Evolutionary conservation across 352 stramenopile genomes (phyloP), one percentile per base, ranked within the genome.

Genomic region (Phytophthora nicotianae): DNA sequence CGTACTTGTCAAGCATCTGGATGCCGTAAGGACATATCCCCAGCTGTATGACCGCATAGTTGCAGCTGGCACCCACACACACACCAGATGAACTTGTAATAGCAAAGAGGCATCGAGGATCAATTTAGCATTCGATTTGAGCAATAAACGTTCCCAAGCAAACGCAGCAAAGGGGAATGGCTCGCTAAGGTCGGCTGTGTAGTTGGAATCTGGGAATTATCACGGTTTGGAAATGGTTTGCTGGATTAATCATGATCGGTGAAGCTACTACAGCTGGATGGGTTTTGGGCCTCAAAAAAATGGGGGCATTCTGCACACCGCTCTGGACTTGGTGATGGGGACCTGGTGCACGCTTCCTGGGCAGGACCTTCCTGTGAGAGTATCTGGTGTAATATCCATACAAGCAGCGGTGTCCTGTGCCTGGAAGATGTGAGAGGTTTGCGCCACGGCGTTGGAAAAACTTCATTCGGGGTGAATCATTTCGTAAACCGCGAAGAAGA

Each of bases 21-120:
- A 11, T 46, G 61, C 33, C n/a, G 65, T 69, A 69, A 60, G 54
- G 61, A 69, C 54, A 37, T 38, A 58, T 33, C 45, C 23, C 60
- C 60, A 59, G 53, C 54, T 69, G 46, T 20, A 64, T 19, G 20
- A 37, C 60, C 37, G 42, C 42, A 62, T 62, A 41, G 46, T 23
- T 29, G 13, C 19, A 26, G n/a, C 16, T 46, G n/a, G 40, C n/a
- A 23, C 29, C 13, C 5, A 9, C 29, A 3, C 8, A 35, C 38
- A 45, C 16, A 45, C 32, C 13, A 43, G 1, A 51, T 41, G 37
- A 32, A n/a, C 11, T 24, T 16, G 20, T 13, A 24, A 24, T 8
- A 21, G 16, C n/a, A n/a, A n/a, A n/a, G 11, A n/a, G 32, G 32
- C 11, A 3, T 21, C 37, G n/a, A 43, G 37, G 37, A 43, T 21